Conservation (phyloP, 164 flowering plant species). For the Magnolia sinica region DNA sequence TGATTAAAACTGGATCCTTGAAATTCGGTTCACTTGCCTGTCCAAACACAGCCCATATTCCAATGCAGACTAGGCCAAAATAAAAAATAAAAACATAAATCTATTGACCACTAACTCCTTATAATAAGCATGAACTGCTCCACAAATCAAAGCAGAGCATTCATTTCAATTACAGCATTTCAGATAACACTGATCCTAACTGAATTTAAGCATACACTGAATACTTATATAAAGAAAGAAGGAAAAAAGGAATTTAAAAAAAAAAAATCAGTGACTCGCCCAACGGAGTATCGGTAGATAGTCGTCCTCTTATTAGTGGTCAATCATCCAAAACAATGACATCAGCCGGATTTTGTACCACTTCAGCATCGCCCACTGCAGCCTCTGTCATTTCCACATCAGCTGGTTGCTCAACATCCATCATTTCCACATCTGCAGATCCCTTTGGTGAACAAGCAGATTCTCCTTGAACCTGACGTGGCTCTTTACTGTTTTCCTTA, state of each 20-base stretch:
- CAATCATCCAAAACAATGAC: conserved; percentile 40
- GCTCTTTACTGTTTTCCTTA: neutral
- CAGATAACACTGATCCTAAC: neutral
- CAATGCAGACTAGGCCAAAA: too few relatives aligned
- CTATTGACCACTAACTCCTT: too few relatives aligned
- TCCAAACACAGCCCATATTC: too few relatives aligned
- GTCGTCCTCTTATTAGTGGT: neutral
- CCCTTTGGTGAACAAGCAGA: neutral
- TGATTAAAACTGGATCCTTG: too few relatives aligned
- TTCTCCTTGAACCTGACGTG: conserved; percentile 4
- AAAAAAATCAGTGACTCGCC: neutral
- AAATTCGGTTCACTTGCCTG: too few relatives aligned
- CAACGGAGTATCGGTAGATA: neutral
- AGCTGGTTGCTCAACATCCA: conserved; percentile 6
- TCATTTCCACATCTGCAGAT: conserved; percentile 15
- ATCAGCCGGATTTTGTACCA: conserved; percentile 10
- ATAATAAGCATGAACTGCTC: neutral
- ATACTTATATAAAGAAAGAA: neutral
- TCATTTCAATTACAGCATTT: neutral
- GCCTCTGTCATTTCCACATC: conserved; percentile 21
- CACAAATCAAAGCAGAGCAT: neutral
- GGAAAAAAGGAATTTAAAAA: too few relatives aligned
- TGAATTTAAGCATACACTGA: neutral
- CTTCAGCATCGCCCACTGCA: conserved; percentile 8
- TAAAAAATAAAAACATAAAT: too few relatives aligned